Conservation (phyloP, 352 stramenopile species). For the Phytopythium vexans region DNA sequence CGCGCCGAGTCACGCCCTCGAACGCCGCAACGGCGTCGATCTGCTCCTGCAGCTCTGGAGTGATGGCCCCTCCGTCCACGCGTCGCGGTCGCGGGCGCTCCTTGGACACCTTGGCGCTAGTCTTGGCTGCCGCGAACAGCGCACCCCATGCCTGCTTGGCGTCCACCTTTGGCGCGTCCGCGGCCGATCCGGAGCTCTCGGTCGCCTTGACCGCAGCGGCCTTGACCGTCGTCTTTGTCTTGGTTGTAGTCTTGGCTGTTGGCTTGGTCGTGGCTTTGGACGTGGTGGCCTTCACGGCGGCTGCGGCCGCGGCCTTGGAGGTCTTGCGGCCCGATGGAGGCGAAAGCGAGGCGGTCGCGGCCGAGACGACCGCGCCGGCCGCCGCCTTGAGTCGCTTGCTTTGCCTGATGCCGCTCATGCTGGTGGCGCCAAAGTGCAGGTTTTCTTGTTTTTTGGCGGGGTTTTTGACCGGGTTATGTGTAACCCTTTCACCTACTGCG, state of each 20-base stretch:
- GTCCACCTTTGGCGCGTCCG: slow-evolving; percentile 13
- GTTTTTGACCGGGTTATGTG: too few species aligned
- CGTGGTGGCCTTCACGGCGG: slow-evolving; percentile 4
- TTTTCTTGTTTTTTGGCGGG: too few species aligned
- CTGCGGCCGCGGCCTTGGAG: slow-evolving; percentile 20
- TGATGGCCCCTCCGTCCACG: slow-evolving; percentile 13
- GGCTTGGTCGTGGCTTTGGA: slow-evolving; percentile 5
- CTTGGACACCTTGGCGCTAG: slow-evolving; percentile 9
- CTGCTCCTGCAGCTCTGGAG: slow-evolving; percentile 39
- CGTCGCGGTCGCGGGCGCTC: slow-evolving; percentile 18
- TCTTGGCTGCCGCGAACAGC: slow-evolving; percentile 23
- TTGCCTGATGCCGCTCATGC: slow-evolving; percentile 22
- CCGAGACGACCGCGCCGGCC: background rate
- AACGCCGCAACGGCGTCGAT: slow-evolving; percentile 51
- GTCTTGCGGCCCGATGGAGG: slow-evolving; percentile 7
- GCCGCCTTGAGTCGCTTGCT: slow-evolving; percentile 33
- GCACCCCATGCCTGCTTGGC: slow-evolving; percentile 38
- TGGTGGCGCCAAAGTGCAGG: background rate
- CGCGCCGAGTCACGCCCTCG: slow-evolving; percentile 35
- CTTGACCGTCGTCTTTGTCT: slow-evolving; percentile 1
- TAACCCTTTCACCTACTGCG: too few species aligned
- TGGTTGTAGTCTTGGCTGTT: slow-evolving; percentile 12
- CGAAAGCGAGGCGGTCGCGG: background rate
- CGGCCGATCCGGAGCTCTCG: background rate
- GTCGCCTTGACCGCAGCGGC: background rate